Evolutionary conservation across 106 monocot species (phyloP), one percentile per base, ranked within the genome.

Genomic region (Narthecium ossifragum): DNA sequence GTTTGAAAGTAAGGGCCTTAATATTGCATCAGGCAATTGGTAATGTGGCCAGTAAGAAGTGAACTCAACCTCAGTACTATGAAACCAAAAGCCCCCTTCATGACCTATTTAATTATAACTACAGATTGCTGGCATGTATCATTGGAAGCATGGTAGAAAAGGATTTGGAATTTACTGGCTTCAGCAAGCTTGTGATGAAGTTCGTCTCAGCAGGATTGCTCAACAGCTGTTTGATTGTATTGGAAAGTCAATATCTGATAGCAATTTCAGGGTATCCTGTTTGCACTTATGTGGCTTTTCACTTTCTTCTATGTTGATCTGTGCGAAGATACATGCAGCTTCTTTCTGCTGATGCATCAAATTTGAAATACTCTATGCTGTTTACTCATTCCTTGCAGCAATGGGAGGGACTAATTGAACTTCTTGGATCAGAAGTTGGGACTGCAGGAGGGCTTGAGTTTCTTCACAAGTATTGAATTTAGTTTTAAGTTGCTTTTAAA

Each of bases 81-180:
- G n/a, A n/a, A n/a, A n/a, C n/a, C n/a, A n/a, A n/a, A n/a, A n/a
- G n/a, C n/a, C n/a, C n/a, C n/a, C n/a, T n/a, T n/a, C 26, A 2
- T 41, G 6, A 23, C 25, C 46, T 49, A 22, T 49, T 49, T 22
- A 24, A 25, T 22, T 49, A 8, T 1, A 49, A 24, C n/a, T n/a
- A n/a, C 62, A 98, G 98, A 91, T 87, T 68, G 84, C 98, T 62
- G 98, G 98, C 43, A 73, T 88, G 54, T 75, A 82, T 70, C 70
- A 91, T 46, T 98, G 98, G 98, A 98, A 91, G 59, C 91, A 87
- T 79, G 98, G 98, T 33, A 83, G 75, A 66, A 98, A 85, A 81
- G 90, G 86, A 21, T 69, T 53, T 75, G 98, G 87, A 31, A 68
- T 98, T 55, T 87, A 84, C 63, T 98, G 98, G 98, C 81, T 98